Evolutionary conservation across 2,329 filamentous ascomycete genomes (phyloP), one percentile per base, ranked within the genome.

Genomic region (Aspergillus felis): DNA sequence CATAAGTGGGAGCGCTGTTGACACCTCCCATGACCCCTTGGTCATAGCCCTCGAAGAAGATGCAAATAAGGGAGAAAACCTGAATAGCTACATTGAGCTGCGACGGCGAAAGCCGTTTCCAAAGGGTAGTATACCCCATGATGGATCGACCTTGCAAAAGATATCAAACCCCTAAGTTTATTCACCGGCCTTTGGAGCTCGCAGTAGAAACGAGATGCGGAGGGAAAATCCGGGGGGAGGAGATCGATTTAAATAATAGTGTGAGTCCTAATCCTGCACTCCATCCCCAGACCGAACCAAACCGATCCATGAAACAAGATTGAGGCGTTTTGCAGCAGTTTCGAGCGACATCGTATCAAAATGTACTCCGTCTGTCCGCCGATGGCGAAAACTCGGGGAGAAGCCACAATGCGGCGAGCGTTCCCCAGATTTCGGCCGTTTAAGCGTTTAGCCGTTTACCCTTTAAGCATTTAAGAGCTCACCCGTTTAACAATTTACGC

Each of bases 1-100:
- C 64, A 49, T 80, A 80, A 38, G 66, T 65, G 0, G 71, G 68
- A 10, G 76, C 63, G 46, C 66, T 63, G 57, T 80, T 82, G 51
- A 83, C 79, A 44, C 77, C 78, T 51, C 81, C 80, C 74, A 82
- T 79, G n/a, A 83, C 79, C 53, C 81, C 81, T 62, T 83, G 81
- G 57, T 83, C 79, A 68, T 82, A 84, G 22, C 81, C 81, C 51
- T 74, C 71, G 59, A 73, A 74, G 62, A 74, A 73, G 10, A 74
- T 73, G 4, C 64, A 69, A 17, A 74, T 56, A 4, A 73, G 60
- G 3, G 71, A 74, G 50, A 74, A 71, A 1, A 53, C 32, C 9
- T 71, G 68, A 24, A 73, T 72, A 9, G 73, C 71, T 5, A 76
- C 22, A 60, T 79, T 79, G 54, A 80, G 72, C 59, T 79, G 73